phyloP scores from a whole-genome alignment of 768 basidiomycete species.

The Sporobolomyces phaffii region DNA sequence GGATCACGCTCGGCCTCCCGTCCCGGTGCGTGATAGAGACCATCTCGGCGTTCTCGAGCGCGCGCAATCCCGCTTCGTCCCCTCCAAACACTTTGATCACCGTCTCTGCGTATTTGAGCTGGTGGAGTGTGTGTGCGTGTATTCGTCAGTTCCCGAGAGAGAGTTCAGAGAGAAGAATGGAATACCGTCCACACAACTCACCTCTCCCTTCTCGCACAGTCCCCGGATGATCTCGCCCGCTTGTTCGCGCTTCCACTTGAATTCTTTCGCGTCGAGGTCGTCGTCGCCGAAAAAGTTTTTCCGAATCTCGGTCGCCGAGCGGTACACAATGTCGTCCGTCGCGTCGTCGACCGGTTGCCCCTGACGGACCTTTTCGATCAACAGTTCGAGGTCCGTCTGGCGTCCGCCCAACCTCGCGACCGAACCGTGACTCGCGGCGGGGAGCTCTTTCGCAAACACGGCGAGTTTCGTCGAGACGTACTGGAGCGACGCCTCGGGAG shows the following conservation, averaged over 20 bases:
- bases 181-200: constrained; percentile 17
- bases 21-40: constrained; percentile 72
- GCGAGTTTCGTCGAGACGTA: constrained; percentile 68
- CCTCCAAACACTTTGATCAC: constrained; percentile 84
- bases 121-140: no score
- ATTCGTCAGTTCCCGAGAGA: no score
- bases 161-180: no score
- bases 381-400: constrained; percentile 72
- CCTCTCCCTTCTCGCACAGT: constrained; percentile 59
- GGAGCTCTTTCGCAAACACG: constrained; percentile 50
- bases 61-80: constrained; percentile 72
- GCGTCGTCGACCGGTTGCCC: constrained; percentile 38
- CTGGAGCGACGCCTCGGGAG: constrained; percentile 65
- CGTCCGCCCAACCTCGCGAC: constrained; percentile 80
- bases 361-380: constrained; percentile 40
- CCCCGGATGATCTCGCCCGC: constrained; percentile 75
- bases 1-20: constrained; percentile 74
- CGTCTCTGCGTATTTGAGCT: constrained; percentile 77
- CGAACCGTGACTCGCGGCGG: constrained; percentile 54
- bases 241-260: constrained; percentile 80
- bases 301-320: constrained; percentile 72
- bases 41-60: constrained; percentile 77
- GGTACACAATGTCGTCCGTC: constrained; percentile 63
- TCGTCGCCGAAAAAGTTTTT: constrained; percentile 94
- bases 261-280: constrained; percentile 70